These are phyloP conservation scores for Aspergillus ochraceus DNA, from an alignment of 2,329 filamentous ascomycete species.

Conservation along the genomic window DNA sequence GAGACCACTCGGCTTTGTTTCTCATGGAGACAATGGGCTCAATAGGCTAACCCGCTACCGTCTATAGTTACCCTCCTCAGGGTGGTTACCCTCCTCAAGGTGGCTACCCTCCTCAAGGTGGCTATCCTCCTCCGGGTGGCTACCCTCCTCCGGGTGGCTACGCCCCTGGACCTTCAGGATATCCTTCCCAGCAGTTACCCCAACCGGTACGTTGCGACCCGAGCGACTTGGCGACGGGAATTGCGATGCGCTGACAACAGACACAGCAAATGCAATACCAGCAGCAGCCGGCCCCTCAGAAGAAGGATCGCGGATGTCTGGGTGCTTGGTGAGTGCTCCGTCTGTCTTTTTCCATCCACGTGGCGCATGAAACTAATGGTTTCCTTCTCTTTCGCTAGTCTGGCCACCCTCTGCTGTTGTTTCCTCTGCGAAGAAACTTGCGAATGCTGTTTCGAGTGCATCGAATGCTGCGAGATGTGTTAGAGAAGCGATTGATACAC, in stretches of 20 bases:
- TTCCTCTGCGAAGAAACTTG: constrained; percentile 65
- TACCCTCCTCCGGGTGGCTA: no score
- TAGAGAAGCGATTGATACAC: constrained; percentile 18
- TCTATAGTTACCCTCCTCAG: constrained; percentile 32
- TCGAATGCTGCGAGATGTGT: constrained; percentile 51
- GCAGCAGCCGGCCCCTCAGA: constrained; percentile 48
- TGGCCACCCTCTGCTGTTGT: constrained; percentile 62
- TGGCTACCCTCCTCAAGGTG: constrained; percentile 31
- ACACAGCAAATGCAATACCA: constrained; percentile 50
- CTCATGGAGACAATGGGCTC: not conserved
- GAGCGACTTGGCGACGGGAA: not conserved
- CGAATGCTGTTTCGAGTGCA: constrained; percentile 64
- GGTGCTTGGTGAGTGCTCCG: constrained; percentile 47
- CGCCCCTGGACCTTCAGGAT: no score
- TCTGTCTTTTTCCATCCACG: constrained; percentile 10
- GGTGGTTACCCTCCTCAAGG: constrained; percentile 29
- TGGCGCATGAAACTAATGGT: not conserved
- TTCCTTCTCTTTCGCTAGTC: constrained; percentile 31
- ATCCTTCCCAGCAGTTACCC: constrained; percentile 24
- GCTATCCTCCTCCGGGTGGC: no score
- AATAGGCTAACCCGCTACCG: not conserved
- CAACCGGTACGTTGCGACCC: constrained; percentile 26
- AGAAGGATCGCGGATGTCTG: constrained; percentile 54
- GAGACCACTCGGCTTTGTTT: not conserved
- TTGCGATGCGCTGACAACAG: constrained; percentile 2